Evolutionary conservation across 495 filamentous ascomycete species (phyloP).

Genomic region (Hypoxylon lenormandii): DNA sequence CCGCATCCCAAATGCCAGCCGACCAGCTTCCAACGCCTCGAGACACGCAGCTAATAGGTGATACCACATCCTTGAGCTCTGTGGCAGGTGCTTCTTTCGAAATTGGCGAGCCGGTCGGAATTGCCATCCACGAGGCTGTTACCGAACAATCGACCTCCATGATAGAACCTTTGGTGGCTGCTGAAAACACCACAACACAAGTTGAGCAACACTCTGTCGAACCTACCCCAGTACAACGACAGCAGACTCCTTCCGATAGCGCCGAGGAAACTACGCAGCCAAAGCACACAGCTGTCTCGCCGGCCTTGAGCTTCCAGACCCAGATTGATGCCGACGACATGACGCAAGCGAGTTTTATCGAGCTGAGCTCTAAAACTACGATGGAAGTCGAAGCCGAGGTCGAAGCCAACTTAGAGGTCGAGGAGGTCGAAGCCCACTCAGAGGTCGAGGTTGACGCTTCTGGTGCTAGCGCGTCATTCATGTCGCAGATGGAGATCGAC

Average conservation of each 20-base stretch:
- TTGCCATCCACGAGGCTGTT: not conserved
- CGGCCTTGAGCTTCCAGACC: slow-evolving; percentile 35
- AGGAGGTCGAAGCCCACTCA: slow-evolving; percentile 1
- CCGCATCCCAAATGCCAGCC: slow-evolving; percentile 8
- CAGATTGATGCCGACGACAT: slow-evolving; percentile 33
- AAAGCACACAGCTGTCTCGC: slow-evolving; percentile 15
- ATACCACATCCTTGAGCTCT: not conserved
- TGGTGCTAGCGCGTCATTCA: slow-evolving; percentile 26
- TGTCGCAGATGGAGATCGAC: slow-evolving; percentile 48
- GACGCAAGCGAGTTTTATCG: slow-evolving; percentile 14
- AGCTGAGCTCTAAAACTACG: not conserved
- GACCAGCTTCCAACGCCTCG: slow-evolving; percentile 43
- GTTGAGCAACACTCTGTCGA: not conserved
- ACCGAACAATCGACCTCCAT: slow-evolving; percentile 2
- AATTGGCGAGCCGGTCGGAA: slow-evolving; percentile 14
- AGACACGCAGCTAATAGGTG: slow-evolving; percentile 30
- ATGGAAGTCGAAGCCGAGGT: not conserved
- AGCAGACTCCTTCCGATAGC: slow-evolving; percentile 3
- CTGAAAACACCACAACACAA: not conserved
- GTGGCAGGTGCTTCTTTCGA: slow-evolving; percentile 13
- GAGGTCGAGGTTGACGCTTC: slow-evolving; percentile 11
- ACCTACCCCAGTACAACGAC: not conserved
- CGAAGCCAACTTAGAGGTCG: not conserved
- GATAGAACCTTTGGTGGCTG: not conserved
- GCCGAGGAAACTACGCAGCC: not conserved